Base-by-base conservation (phyloP, 2,329 filamentous ascomycete genomes). In the Botrytis porri region DNA sequence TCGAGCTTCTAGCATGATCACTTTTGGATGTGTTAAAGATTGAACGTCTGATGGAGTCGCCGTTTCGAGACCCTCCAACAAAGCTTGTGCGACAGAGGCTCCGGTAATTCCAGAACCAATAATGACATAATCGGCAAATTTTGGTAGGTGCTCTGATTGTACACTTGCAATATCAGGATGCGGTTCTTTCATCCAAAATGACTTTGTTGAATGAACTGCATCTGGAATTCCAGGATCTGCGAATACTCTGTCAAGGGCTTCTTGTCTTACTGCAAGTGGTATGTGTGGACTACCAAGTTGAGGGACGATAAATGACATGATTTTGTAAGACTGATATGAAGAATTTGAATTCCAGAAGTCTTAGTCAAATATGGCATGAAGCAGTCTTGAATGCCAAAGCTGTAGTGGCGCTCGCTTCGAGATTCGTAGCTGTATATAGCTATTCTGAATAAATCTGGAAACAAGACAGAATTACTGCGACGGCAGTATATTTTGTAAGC, bases 1-100 rank as follows among this genome's bases (percentile, higher is more conserved):
- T 76, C 92, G 86, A 20, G 92, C 92, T 82, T 95, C 92, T 6
- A 95, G 84, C 83, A 94, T 85, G 7, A 94, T 84, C 18, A 94
- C 86, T 20, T 81, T 84, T 74, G 85, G 82, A 85, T 82, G 39
- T 84, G 75, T 0, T 83, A 81, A 84, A 87, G 87, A 20, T 6
- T 73, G 41, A 4, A 78, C 80, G 35, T n/a, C 20, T 61, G 48
- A 67, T 25, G 35, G 6, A 39, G 25, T 41, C n/a, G 48, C 3
- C 48, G 32, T 35, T 20, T 12, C 37, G 16, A 61, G 39, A 25
- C 37, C 39, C 9, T 70, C 67, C 18, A 82, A 73, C 3, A 84
- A 65, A 60, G 77, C 67, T 41, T 76, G 75, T 10, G 76, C 76
- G 7, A 73, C 74, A 3, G 71, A 60, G 14, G 69, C 75, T 7